Percentiles rank a stretch among this genome's conserved stretches.
Conservation (phyloP, 495 filamentous ascomycete genomes). For the Podospora fimiseda region DNA sequence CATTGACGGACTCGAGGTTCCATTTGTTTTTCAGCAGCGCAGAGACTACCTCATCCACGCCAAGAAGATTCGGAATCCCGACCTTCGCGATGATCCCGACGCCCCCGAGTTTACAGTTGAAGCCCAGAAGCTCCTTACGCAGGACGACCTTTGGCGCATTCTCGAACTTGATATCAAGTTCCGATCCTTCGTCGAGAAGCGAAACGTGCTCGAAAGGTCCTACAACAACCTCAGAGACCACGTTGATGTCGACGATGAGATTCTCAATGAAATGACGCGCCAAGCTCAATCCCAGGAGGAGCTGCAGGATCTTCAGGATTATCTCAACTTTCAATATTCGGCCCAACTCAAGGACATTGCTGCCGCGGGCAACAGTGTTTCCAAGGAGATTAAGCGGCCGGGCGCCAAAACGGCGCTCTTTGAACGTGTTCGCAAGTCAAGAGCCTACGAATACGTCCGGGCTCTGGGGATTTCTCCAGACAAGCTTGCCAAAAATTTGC, state of each 20-base stretch:
- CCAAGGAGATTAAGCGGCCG: slow-evolving; percentile 59
- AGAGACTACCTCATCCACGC: slow-evolving; percentile 97
- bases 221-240: slow-evolving; percentile 63
- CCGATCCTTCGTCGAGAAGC: slow-evolving; percentile 81
- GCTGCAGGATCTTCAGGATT: slow-evolving; percentile 92
- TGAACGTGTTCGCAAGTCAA: slow-evolving; percentile 73
- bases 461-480: slow-evolving; percentile 88
- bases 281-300: slow-evolving; percentile 80
- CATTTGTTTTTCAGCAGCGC: slow-evolving; percentile 95
- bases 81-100: slow-evolving; percentile 46
- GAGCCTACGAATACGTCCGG: slow-evolving; percentile 73
- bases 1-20: slow-evolving; percentile 86
- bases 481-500: slow-evolving; percentile 75
- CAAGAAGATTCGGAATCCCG: slow-evolving; percentile 61
- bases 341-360: slow-evolving; percentile 70
- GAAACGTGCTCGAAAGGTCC: slow-evolving; percentile 69
- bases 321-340: slow-evolving; percentile 91
- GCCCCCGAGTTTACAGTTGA: slow-evolving; percentile 64
- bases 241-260: slow-evolving; percentile 48
- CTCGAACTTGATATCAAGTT: slow-evolving; percentile 93
- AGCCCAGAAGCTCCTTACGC: slow-evolving; percentile 83
- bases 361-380: slow-evolving; percentile 45
- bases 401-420: slow-evolving; percentile 68
- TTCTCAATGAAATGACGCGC: slow-evolving; percentile 74
- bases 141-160: slow-evolving; percentile 90